Evolutionary conservation across 768 basidiomycete genomes (phyloP).

Genomic region (Boletus coccyginus): DNA sequence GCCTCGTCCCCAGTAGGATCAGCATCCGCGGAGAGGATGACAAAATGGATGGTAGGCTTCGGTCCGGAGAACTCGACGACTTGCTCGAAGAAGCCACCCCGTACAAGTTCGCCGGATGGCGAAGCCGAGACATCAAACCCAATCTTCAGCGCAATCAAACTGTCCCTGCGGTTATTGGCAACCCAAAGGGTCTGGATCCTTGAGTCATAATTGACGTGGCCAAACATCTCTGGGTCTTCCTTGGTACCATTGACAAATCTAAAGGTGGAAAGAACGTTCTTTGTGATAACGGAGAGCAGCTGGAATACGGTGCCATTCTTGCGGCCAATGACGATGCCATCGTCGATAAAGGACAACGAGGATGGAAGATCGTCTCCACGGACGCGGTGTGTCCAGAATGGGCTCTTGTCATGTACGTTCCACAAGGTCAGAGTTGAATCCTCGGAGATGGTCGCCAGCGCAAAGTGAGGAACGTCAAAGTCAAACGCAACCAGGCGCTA

Average conservation of each 20-base stretch:
- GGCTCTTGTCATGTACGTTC: slow-evolving; percentile 74
- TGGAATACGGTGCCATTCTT: slow-evolving; percentile 86
- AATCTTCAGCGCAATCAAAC: slow-evolving; percentile 77
- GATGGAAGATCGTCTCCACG: slow-evolving; percentile 80
- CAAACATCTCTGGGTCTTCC: slow-evolving; percentile 85
- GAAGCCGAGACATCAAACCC: slow-evolving; percentile 59
- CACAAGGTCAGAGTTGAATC: slow-evolving; percentile 81
- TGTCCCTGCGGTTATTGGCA: slow-evolving; percentile 81
- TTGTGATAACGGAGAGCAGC: slow-evolving; percentile 71
- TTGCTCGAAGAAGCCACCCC: slow-evolving; percentile 73
- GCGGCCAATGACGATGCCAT: slow-evolving; percentile 80
- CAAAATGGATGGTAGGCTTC: slow-evolving; percentile 85
- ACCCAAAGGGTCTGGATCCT: slow-evolving; percentile 86
- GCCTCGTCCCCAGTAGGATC: slow-evolving; percentile 83
- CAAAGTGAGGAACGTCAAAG: slow-evolving; percentile 75
- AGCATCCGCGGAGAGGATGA: slow-evolving; percentile 80
- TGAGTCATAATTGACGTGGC: slow-evolving; percentile 81
- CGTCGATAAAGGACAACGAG: slow-evolving; percentile 81
- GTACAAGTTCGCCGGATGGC: slow-evolving; percentile 57
- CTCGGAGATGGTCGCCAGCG: slow-evolving; percentile 77
- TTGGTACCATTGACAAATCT: slow-evolving; percentile 68
- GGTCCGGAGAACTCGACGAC: slow-evolving; percentile 80
- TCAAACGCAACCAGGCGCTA: slow-evolving; percentile 83
- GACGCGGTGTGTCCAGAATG: slow-evolving; percentile 74
- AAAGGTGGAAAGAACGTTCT: slow-evolving; percentile 71